These are phyloP conservation scores for Trichoderma sp. DNA, from an alignment of 2,329 filamentous ascomycete genomes.

Conservation along the genomic window DNA sequence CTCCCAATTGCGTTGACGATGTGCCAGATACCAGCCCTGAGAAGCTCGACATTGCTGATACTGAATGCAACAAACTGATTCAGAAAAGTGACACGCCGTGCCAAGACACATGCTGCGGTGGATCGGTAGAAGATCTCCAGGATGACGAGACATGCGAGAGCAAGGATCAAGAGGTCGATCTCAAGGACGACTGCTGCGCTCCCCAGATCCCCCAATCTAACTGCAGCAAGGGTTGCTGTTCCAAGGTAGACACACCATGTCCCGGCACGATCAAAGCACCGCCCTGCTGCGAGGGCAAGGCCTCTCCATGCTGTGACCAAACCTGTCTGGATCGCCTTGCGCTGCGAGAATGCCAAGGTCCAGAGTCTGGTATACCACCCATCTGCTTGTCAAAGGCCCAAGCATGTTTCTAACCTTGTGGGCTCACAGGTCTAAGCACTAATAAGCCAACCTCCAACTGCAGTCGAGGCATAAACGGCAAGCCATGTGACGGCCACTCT, in stretches of 20 bases:
- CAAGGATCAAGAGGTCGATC: not conserved
- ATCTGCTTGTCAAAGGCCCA: not conserved
- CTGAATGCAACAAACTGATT: not conserved
- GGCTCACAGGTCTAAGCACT: constrained; percentile 5
- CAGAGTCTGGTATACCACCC: not conserved
- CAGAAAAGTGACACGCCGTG: not conserved
- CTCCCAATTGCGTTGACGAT: not conserved
- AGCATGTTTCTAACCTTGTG: not conserved
- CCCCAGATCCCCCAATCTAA: not conserved
- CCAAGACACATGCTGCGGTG: not conserved
- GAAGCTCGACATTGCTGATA: not conserved
- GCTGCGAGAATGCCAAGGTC: constrained; percentile 37
- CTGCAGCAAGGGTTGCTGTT: not conserved
- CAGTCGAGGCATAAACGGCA: constrained; percentile 25
- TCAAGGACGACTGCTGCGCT: not conserved
- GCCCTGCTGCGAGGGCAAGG: constrained; percentile 42
- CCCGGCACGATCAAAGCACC: not conserved
- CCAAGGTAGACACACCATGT: not conserved
- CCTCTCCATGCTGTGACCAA: constrained; percentile 40
- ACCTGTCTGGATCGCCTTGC: constrained; percentile 45
- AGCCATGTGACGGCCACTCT: constrained; percentile 39
- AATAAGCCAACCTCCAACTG: not conserved
- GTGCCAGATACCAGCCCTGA: not conserved
- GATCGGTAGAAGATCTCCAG: not conserved
- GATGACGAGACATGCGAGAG: not conserved